Percentiles rank a stretch among this genome's conserved stretches.
phyloP scores from a whole-genome alignment of 2,329 filamentous ascomycete genomes.

The Leptographium wingfieldii region DNA sequence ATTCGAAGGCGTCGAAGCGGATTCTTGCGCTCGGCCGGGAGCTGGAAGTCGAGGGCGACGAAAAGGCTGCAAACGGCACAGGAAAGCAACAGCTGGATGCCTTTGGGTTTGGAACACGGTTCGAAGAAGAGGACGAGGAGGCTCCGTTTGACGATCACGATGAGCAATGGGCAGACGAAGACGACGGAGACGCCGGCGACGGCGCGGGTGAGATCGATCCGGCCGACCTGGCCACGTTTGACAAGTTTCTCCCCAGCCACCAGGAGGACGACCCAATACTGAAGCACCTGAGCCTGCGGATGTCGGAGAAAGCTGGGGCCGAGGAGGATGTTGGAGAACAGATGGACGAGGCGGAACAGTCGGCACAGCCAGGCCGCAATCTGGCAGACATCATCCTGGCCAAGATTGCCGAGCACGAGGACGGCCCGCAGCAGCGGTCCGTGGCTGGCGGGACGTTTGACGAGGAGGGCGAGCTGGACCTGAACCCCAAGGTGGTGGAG shows the following conservation, averaged over 20 bases:
- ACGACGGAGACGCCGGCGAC: slow-evolving; percentile 61
- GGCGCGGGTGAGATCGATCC: slow-evolving; percentile 77
- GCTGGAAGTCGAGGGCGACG: slow-evolving; percentile 64
- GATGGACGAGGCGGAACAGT: slow-evolving; percentile 23
- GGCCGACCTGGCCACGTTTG: slow-evolving; percentile 78
- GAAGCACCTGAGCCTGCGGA: slow-evolving; percentile 32
- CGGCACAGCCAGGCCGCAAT: slow-evolving; percentile 43
- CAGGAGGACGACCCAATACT: slow-evolving; percentile 62
- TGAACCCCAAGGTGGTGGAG: slow-evolving; percentile 85
- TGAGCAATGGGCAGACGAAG: slow-evolving; percentile 67
- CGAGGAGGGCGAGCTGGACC: slow-evolving; percentile 66
- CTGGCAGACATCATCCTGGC: slow-evolving; percentile 85
- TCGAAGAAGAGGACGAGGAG: slow-evolving; percentile 20
- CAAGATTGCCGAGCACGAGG: slow-evolving; percentile 88
- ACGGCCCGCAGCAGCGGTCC: slow-evolving; percentile 18
- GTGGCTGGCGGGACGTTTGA: slow-evolving; percentile 37
- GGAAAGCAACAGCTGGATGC: background rate
- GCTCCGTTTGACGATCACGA: slow-evolving; percentile 34
- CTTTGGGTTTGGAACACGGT: background rate
- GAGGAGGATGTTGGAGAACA: slow-evolving; percentile 28
- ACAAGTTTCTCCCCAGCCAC: slow-evolving; percentile 68
- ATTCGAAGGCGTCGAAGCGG: slow-evolving; percentile 62
- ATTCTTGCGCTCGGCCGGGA: slow-evolving; percentile 64
- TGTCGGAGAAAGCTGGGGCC: background rate
- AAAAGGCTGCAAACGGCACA: background rate